Evolutionary conservation across 495 filamentous ascomycete species (phyloP).

Genomic region (Hypoxylon crocopeplum): DNA sequence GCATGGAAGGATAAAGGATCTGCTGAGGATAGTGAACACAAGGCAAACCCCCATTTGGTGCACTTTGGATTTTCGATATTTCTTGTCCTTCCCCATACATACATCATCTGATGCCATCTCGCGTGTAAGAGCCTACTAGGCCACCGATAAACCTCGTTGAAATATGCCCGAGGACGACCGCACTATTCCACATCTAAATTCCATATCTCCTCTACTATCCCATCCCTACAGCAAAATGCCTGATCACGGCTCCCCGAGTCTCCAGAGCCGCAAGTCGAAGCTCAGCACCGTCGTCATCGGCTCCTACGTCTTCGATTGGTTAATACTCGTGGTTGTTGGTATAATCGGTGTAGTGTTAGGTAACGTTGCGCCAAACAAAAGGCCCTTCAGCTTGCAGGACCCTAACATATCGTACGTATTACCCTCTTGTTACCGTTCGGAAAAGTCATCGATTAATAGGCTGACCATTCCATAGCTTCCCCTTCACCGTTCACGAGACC

Average conservation of each 20-base stretch:
- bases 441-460: constrained; percentile 35
- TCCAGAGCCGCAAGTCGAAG: constrained; percentile 30
- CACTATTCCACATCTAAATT: constrained; percentile 15
- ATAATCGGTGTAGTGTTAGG: constrained; percentile 54
- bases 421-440: not conserved
- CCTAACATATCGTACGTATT: constrained; percentile 52
- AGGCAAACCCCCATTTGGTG: not conserved
- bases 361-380: constrained; percentile 62
- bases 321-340: constrained; percentile 49
- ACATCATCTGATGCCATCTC: constrained; percentile 1
- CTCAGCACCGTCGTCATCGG: constrained; percentile 41
- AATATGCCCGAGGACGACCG: constrained; percentile 34
- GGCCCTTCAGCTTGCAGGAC: constrained; percentile 57
- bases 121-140: constrained; percentile 16
- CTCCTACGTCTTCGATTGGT: constrained; percentile 57
- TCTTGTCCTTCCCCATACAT: not conserved
- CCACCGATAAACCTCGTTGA: constrained; percentile 23
- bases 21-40: not conserved
- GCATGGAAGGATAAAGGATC: constrained; percentile 9
- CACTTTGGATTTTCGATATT: not conserved
- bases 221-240: constrained; percentile 42
- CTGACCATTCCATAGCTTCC: constrained; percentile 69
- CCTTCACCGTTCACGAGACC: constrained; percentile 75
- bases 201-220: constrained; percentile 28
- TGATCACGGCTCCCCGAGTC: constrained; percentile 23